Evolutionary conservation across 2,329 filamentous ascomycete species (phyloP), one percentile per base, ranked within the genome.

Genomic region (Magnaporthiopsis poae): DNA sequence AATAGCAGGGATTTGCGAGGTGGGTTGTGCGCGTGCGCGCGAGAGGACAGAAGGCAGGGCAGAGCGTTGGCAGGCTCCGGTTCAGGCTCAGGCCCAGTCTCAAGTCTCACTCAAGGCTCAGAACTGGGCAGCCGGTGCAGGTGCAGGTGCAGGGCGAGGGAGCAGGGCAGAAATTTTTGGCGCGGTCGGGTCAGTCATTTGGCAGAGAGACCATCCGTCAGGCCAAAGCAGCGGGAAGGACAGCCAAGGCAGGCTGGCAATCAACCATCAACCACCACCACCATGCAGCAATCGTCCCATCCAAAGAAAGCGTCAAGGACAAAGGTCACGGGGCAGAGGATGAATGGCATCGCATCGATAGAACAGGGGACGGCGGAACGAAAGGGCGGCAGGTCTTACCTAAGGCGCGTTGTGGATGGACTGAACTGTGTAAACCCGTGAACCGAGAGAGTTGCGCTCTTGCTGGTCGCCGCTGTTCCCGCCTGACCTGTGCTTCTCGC

Each of bases 301-400:
- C 72, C 69, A 73, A 69, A 63, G 67, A 56, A 56, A 56, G 69
- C 68, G 69, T 72, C 68, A 66, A 68, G 69, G 67, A 68, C 68
- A 68, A 62, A 67, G 68, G 72, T 73, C 73, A 74, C 73, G 69
- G 72, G 72, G 72, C 67, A 66, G 71, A 68, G 63, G 65, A 68
- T 69, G 67, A 70, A 70, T 66, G 66, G 67, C 64, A 69, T 68
- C 70, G 64, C 71, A 73, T 72, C 72, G 72, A 70, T 68, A 69
- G 68, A 68, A 70, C 71, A 69, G 73, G 70, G 71, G 72, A 73
- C 71, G 72, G 71, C 70, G 64, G 68, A 69, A 71, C 64, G 68
- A 72, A 39, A 60, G 15, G 33, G 35, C 71, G 68, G 68, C 71
- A 71, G 70, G 73, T 75, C 74, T 75, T 74, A 75, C 74, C 74